A percentile compares a stretch with the other conserved stretches of the same genome.
Evolutionary conservation across 768 basidiomycete genomes (phyloP).

Genomic region (Panaeolus cyanescens): DNA sequence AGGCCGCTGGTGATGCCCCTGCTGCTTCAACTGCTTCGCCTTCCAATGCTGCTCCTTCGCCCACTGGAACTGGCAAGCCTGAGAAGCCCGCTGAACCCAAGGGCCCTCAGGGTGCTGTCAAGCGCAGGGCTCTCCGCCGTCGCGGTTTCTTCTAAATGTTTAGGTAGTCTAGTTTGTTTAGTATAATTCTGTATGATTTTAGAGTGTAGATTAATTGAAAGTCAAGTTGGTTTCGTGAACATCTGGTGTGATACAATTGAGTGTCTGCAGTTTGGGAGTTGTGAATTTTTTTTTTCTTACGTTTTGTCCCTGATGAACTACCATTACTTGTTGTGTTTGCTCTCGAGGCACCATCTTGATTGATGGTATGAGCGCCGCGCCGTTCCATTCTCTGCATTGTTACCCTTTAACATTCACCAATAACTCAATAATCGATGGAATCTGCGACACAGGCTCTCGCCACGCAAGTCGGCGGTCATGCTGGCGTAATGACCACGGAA

Average conservation of each 20-base stretch:
- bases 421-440: not conserved
- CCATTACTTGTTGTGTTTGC: not conserved
- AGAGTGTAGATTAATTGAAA: not conserved
- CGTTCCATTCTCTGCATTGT: not conserved
- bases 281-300: no score
- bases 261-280: no score
- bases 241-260: not conserved
- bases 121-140: conserved; percentile 1
- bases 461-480: conserved; percentile 82
- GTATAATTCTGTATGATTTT: not conserved
- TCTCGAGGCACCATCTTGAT: not conserved
- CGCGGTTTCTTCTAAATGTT: not conserved
- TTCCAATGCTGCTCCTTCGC: not conserved
- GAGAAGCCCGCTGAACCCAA: not conserved
- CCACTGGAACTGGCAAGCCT: not conserved
- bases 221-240: not conserved
- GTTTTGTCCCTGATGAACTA: no score
- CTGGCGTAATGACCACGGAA: conserved; percentile 68
- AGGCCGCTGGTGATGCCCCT: not conserved
- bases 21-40: not conserved
- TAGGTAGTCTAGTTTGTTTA: not conserved
- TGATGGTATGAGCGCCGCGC: not conserved
- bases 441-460: conserved; percentile 33
- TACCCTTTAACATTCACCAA: not conserved
- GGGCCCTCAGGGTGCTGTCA: not conserved